Base-by-base conservation (phyloP, 2,329 filamentous ascomycete species). In the Fusarium acutatum region DNA sequence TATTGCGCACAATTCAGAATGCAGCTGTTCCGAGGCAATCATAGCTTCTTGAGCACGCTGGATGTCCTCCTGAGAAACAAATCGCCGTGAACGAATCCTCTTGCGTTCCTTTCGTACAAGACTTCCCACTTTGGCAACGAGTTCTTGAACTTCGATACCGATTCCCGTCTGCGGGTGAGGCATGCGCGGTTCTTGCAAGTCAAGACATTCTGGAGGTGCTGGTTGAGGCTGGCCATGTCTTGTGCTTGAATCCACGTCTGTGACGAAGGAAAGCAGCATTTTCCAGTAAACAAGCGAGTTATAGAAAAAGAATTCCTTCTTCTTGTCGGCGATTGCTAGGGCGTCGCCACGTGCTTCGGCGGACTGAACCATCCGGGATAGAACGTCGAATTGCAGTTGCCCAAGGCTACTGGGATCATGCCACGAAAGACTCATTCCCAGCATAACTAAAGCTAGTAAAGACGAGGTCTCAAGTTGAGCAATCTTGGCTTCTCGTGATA, bases 391-490 rank as follows among this genome's bases (percentile, higher is more conserved):
- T 61, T 76, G 72, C 5, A 34, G 9, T 30, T 71, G 64, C 15
- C 89, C 89, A 9, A 91, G 82, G 56, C 88, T 87, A 43, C 81
- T 84, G 22, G 87, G 84, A 50, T 90, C 85, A 62, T 90, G 88
- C 89, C 89, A 91, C 40, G 86, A 87, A 10, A 89, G 88, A 4
- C 88, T 89, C 62, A 89, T 85, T 6, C 89, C 89, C 2, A 91
- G 84, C 75, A 91, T 85, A 44, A 91, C 84, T 35, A 90, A 81
- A 7, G 87, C 87, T n/a, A 91, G 75, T 15, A 90, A 82, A 0
- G 87, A 86, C 60, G 87, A 88, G 43, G 89, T 88, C 24, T 88
- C 84, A 65, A 88, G 81, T 35, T 81, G 78, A 8, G 78, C 47
- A 54, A 88, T 85, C 20, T 84, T 82, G 20, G 86, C 84, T 12